phyloP scores from a whole-genome alignment of 805 yeast species.

The Nakazawaea peltata region DNA sequence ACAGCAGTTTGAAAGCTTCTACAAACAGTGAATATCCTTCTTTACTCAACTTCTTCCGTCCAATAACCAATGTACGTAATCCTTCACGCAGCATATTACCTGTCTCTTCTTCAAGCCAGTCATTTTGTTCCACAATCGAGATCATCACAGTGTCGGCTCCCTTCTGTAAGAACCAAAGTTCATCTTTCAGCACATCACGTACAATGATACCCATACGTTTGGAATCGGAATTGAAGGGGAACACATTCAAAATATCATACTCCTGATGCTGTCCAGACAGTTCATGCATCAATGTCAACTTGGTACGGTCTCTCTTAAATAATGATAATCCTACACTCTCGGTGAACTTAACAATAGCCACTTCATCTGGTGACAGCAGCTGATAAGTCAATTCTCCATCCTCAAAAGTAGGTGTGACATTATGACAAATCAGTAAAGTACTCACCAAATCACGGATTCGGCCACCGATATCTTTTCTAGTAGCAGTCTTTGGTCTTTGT shows the following conservation, averaged over 20 bases:
- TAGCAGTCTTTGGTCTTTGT: constrained; percentile 10
- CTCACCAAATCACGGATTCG: constrained; percentile 74
- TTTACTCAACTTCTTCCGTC: constrained; percentile 60
- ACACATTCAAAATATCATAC: constrained; percentile 69
- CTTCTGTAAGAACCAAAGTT: constrained; percentile 78
- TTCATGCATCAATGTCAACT: constrained; percentile 60
- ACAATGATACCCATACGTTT: constrained; percentile 94
- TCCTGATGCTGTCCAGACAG: constrained; percentile 41
- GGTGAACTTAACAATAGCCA: constrained; percentile 92
- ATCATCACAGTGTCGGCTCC: constrained; percentile 98
- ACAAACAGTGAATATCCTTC: constrained; percentile 56
- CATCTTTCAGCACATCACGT: constrained; percentile 52
- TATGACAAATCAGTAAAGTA: constrained; percentile 91
- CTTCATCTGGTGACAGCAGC: constrained; percentile 98
- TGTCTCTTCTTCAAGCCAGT: constrained; percentile 97
- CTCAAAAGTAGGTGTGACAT: constrained; percentile 89
- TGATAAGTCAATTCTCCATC: constrained; percentile 76
- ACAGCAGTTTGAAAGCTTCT: constrained; percentile 60
- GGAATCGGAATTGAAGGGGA: constrained; percentile 94
- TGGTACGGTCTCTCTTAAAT: constrained; percentile 72
- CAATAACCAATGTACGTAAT: constrained; percentile 87
- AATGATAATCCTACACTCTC: constrained; percentile 79
- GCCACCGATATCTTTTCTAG: constrained; percentile 63
- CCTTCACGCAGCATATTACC: constrained; percentile 99
- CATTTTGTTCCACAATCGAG: constrained; percentile 72